Conservation (phyloP, 306 rosid genomes). For the Herpetospermum pedunculosum region DNA sequence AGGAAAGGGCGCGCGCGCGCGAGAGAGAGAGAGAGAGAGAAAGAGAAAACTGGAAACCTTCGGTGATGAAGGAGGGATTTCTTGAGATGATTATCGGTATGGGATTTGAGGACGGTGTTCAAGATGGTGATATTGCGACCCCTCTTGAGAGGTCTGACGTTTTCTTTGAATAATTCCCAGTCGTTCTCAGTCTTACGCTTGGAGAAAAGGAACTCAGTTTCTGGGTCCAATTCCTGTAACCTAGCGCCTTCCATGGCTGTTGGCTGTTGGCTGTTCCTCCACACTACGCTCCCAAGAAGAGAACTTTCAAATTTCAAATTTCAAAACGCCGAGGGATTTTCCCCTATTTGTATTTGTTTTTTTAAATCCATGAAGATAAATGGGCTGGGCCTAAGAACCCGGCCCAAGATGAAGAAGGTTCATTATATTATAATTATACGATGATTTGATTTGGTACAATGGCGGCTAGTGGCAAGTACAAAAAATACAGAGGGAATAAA, state of each 20-base stretch:
- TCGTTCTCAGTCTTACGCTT: slow-evolving; percentile 56
- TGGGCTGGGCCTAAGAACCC: no score
- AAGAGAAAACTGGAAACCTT: slow-evolving; percentile 25
- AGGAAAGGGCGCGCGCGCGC: neutral
- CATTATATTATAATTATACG: no score
- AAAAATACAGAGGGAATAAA: no score
- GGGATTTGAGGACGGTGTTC: slow-evolving; percentile 55
- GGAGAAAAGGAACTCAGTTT: slow-evolving; percentile 60
- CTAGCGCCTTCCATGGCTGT: neutral
- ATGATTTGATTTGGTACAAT: no score
- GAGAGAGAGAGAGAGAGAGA: neutral
- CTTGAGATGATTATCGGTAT: slow-evolving; percentile 43
- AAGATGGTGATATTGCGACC: slow-evolving; percentile 69
- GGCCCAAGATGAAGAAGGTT: no score
- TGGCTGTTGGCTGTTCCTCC: neutral
- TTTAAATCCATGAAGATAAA: no score
- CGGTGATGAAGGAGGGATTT: slow-evolving; percentile 43
- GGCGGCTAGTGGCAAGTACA: no score
- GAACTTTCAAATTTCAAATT: no score
- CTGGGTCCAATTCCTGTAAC: slow-evolving; percentile 39
- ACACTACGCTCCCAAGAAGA: no score
- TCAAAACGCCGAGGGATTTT: no score
- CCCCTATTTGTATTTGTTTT: no score
- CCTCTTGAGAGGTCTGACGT: slow-evolving; percentile 80
- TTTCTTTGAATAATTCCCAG: slow-evolving; percentile 90